Percentiles rank a stretch among this genome's conserved stretches.
phyloP scores from a whole-genome alignment of 306 rosid species.

The Amphicarpaea edgeworthii region DNA sequence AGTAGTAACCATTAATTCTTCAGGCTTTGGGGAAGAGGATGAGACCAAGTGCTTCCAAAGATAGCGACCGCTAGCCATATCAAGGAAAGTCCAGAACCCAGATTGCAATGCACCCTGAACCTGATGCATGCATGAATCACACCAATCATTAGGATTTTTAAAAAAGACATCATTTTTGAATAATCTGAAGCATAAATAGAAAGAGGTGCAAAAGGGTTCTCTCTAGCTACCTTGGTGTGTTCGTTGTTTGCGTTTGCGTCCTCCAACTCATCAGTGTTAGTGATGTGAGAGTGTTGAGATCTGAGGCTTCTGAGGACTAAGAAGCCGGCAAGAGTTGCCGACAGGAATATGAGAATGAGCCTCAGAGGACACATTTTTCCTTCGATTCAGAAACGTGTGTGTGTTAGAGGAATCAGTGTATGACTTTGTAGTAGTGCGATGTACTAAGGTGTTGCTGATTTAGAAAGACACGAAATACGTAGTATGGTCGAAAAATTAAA shows the following conservation, averaged over 20 bases:
- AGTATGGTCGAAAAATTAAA: too few relatives aligned
- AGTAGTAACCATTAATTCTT: neutral
- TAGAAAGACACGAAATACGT: neutral
- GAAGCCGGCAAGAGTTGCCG: slow-evolving; percentile 95
- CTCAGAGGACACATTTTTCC: slow-evolving; percentile 89
- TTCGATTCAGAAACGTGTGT: neutral
- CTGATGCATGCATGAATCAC: slow-evolving; percentile 49
- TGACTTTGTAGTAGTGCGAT: neutral
- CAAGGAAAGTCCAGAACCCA: slow-evolving; percentile 83
- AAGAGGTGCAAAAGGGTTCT: neutral
- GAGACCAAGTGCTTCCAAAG: slow-evolving; percentile 80
- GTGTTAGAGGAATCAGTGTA: neutral
- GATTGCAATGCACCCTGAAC: slow-evolving; percentile 61
- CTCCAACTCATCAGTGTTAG: slow-evolving; percentile 22
- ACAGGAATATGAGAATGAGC: slow-evolving; percentile 78
- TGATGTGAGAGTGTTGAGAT: slow-evolving; percentile 44
- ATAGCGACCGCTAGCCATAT: slow-evolving; percentile 91
- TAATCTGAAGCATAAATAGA: neutral
- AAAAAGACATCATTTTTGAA: slow-evolving; percentile 10
- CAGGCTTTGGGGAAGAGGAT: slow-evolving; percentile 22
- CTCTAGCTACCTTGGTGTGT: slow-evolving; percentile 36
- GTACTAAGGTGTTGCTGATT: neutral
- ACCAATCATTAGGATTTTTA: neutral
- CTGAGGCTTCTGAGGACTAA: slow-evolving; percentile 81
- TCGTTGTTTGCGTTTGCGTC: neutral